These are phyloP conservation scores for Capsella bursapastoris DNA, from an alignment of 345 rosid species.

Conservation along the genomic window DNA sequence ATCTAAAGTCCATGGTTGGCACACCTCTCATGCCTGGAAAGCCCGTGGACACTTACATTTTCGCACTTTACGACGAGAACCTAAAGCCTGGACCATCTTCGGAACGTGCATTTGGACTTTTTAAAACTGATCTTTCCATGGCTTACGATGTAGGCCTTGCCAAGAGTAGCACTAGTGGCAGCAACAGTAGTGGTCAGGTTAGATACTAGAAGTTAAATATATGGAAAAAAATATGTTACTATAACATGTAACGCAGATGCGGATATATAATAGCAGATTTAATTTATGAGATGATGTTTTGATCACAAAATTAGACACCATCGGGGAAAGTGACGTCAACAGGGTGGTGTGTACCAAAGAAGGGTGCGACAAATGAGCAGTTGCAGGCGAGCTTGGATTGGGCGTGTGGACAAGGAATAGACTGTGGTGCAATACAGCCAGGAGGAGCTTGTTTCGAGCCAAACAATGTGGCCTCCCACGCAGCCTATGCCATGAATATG, in stretches of 20 bases:
- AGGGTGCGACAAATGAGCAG: constrained; percentile 55
- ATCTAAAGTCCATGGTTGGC: constrained; percentile 77
- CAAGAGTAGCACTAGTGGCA: constrained; percentile 53
- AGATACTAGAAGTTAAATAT: background rate
- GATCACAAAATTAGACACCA: constrained; percentile 48
- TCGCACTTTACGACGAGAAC: constrained; percentile 89
- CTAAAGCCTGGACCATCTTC: constrained; percentile 79
- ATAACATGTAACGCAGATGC: background rate
- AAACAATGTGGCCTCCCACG: constrained; percentile 70
- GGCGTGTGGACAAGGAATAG: constrained; percentile 76
- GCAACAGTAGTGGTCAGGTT: constrained; percentile 56
- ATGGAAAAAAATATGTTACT: background rate
- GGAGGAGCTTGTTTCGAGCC: constrained; percentile 91
- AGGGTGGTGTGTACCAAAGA: constrained; percentile 74
- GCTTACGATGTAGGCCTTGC: constrained; percentile 69
- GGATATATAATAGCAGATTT: background rate
- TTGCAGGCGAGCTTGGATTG: constrained; percentile 80
- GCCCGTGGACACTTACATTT: constrained; percentile 86
- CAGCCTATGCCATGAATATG: constrained; percentile 92
- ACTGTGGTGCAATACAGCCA: constrained; percentile 73
- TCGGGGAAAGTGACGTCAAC: constrained; percentile 53
- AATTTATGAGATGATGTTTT: constrained; percentile 11
- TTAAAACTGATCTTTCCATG: constrained; percentile 74
- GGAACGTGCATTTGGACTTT: constrained; percentile 84
- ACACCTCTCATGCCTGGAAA: constrained; percentile 97